Conservation (phyloP, 2,329 filamentous ascomycete genomes). For the Monosporascus sp. region DNA sequence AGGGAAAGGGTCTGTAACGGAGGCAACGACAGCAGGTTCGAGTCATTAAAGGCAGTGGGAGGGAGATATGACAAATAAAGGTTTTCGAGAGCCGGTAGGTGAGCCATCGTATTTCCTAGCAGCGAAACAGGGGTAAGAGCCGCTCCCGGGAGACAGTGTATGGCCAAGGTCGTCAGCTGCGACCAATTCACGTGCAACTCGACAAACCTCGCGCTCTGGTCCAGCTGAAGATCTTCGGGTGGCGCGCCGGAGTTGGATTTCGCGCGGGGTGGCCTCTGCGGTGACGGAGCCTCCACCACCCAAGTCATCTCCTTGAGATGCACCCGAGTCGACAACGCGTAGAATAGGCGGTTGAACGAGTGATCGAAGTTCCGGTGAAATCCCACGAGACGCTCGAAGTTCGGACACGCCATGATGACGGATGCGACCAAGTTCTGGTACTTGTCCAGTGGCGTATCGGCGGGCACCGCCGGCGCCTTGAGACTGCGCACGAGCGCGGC, state of each 20-base stretch:
- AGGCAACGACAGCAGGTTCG: constrained; percentile 49
- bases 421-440: constrained; percentile 56
- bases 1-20: constrained; percentile 50
- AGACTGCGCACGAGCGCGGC: constrained; percentile 51
- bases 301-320: constrained; percentile 55
- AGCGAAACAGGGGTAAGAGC: constrained; percentile 48
- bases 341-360: constrained; percentile 50
- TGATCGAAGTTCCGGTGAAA: constrained; percentile 51
- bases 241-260: constrained; percentile 20
- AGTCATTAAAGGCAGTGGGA: constrained; percentile 51
- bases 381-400: constrained; percentile 54
- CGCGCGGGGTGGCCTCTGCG: constrained; percentile 31
- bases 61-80: constrained; percentile 56
- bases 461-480: constrained; percentile 47
- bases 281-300: constrained; percentile 42
- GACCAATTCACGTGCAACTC: constrained; percentile 50
- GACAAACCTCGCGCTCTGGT: constrained; percentile 41
- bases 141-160: constrained; percentile 54
- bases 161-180: constrained; percentile 48
- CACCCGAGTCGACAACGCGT: constrained; percentile 53
- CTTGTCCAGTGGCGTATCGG: constrained; percentile 36
- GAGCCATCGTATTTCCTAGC: constrained; percentile 43
- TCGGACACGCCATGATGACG: constrained; percentile 60
- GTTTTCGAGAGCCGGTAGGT: constrained; percentile 50
- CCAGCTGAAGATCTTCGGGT: constrained; percentile 34